Conservation (phyloP, 1,284 basidiomycete species). For the Pascua guehoae region DNA sequence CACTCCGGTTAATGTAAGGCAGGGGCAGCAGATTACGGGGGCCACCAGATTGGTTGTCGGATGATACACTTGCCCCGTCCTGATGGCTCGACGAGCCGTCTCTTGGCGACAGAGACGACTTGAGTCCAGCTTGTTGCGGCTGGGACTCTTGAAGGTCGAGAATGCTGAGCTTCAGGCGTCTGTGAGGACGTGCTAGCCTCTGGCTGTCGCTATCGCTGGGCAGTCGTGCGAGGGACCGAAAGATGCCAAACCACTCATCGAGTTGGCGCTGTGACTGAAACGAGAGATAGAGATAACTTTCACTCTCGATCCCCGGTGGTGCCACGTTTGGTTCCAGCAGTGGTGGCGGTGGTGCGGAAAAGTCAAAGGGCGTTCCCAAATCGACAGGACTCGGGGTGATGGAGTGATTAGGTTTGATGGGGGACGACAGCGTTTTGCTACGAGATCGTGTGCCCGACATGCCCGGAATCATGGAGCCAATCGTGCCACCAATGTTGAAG, state of each 20-base stretch:
- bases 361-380: neutral
- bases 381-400: neutral
- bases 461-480: neutral
- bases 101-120: neutral
- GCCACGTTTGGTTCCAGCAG: neutral
- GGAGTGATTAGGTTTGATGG: no score
- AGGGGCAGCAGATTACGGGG: neutral
- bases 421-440: conserved; percentile 12
- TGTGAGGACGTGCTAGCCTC: conserved; percentile 8
- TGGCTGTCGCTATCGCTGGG: conserved; percentile 2
- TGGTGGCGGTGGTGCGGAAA: neutral
- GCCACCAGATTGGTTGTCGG: neutral
- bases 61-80: neutral
- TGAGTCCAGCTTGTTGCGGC: neutral
- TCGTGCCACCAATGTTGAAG: neutral
- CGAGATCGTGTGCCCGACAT: neutral
- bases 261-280: conserved; percentile 10
- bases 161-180: conserved; percentile 23
- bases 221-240: conserved; percentile 13
- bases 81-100: conserved; percentile 9
- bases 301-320: neutral
- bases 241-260: conserved; percentile 19
- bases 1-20: neutral
- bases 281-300: conserved; percentile 6
- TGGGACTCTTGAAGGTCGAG: conserved; percentile 25